Evolutionary conservation across 83 land plant genomes (phyloP), one percentile per base, ranked within the genome.

Genomic region (Diphasiastrum complanatum): DNA sequence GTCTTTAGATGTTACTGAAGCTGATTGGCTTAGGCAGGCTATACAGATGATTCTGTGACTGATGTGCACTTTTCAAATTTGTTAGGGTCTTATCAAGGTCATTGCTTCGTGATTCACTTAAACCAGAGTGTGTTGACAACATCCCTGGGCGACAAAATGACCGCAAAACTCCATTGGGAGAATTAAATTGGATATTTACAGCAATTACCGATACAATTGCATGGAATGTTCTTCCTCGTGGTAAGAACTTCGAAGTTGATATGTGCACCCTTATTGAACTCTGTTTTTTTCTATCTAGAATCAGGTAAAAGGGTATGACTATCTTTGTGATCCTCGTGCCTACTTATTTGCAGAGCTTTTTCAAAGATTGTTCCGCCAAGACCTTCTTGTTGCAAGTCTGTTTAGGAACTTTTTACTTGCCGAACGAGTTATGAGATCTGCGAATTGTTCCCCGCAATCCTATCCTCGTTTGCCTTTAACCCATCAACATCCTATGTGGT

Each of bases 401-500:
- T 93, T 93, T 50, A 74, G 98, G 16, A 93, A 93, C 47, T 93
- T 93, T 49, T 47, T 93, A 25, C 87, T 93, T 50, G 98, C 98
- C 45, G 98, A 93, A 60, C 75, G 98, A 22, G 85, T 93, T 33
- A 93, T 93, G 98, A 77, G 91, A 0, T 64, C 98, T 69, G 96
- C 98, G 51, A 93, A 93, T 65, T 93, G 98, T 72, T 75, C 86
- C 31, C 98, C 98, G 37, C 43, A 77, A 59, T 93, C 95, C 14
- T 80, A 76, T 62, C 98, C 98, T 26, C 78, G 74, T 41, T 67
- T 93, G 65, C 98, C 98, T 8, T 75, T 87, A 19, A 93, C 98
- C 31, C 98, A 93, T 80, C 96, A 85, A 83, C 96, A 93, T 72
- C 98, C 92, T 59, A 93, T 93, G 98, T 93, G 98, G 98, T 93